Base-by-base conservation (phyloP, 176 grass and related monocot genomes). In the Cenchrus americanus region DNA sequence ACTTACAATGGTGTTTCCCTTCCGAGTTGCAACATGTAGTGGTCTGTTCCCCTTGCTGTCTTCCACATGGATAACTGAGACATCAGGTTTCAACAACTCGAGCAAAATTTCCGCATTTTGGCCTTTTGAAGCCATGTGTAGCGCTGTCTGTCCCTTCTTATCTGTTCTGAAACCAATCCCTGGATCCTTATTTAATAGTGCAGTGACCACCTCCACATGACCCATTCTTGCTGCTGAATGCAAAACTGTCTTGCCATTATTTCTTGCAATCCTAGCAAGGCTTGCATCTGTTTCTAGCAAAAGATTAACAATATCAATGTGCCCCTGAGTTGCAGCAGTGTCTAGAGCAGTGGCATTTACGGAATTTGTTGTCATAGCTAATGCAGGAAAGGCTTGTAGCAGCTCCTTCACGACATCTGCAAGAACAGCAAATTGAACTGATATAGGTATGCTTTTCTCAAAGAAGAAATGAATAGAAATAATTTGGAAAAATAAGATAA, bases 171-270 rank as follows among this genome's bases (percentile, higher is more conserved):
- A 93, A 83, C 87, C 82, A 78, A 98, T 90, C 62, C 48, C 82
- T 8, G 95, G 91, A 87, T 98, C 95, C 77, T 98, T 93, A 83
- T 90, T 92, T 82, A 98, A 83, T 14, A 98, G 41, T 19, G 92
- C 86, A 74, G 83, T 91, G 42, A 98, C 91, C 66, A 93, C 92
- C 73, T 91, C 93, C 58, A 98, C 87, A 81, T 95, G 92, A 8
- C 95, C 95, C 91, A 95, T 98, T 93, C 95, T 98, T 57, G 95
- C 92, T 64, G 95, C 95, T 19, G 95, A 95, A 87, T 98, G 95
- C 51, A 98, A 78, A 65, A 81, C 89, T 50, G 95, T 93, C 80
- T 98, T 98, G 15, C 95, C 95, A 59, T 98, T 98, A 67, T 91
- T 98, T 83, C 87, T 95, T 80, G 87, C 92, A 62, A 98, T 95